These are phyloP conservation scores for Lecanicillium sp. DNA, from an alignment of 2,329 filamentous ascomycete genomes.

Conservation along the genomic window DNA sequence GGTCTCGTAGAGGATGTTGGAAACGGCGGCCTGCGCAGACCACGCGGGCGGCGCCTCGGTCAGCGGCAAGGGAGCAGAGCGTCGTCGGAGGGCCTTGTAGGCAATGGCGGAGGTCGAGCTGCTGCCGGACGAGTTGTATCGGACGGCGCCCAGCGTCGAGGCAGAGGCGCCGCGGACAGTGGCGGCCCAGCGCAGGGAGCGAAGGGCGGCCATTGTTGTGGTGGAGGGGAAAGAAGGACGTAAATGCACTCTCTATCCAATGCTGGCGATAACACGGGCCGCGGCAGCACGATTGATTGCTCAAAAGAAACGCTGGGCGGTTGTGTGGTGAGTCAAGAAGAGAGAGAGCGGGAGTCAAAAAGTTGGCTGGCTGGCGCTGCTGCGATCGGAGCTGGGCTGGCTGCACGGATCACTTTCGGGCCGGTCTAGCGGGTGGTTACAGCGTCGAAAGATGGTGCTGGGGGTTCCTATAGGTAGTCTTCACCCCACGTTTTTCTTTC, in stretches of 20 bases:
- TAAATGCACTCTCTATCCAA: too few species aligned
- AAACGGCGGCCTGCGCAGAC: conserved; percentile 91
- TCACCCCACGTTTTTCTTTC: too few species aligned
- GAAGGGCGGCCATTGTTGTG: conserved; percentile 36
- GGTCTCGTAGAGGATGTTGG: conserved; percentile 98
- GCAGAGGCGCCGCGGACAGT: conserved; percentile 20
- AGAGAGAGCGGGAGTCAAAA: conserved; percentile 2
- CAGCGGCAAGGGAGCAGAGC: conserved; percentile 77
- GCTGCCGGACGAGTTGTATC: conserved; percentile 38
- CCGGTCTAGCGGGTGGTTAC: neutral
- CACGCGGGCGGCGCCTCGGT: conserved; percentile 68
- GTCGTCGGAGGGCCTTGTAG: conserved; percentile 93
- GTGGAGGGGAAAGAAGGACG: neutral
- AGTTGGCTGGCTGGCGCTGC: neutral
- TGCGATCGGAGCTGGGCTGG: conserved; percentile 7
- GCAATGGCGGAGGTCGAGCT: conserved; percentile 88
- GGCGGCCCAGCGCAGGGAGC: conserved; percentile 30
- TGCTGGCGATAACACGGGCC: too few species aligned
- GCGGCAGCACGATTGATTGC: too few species aligned
- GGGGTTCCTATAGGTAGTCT: too few species aligned
- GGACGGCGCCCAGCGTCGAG: conserved; percentile 21
- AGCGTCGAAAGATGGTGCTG: too few species aligned
- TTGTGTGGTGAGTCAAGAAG: neutral
- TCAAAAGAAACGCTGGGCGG: neutral
- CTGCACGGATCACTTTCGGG: conserved; percentile 4